phyloP scores from a whole-genome alignment of 768 basidiomycete genomes.

The Phylloporus arenicola region DNA sequence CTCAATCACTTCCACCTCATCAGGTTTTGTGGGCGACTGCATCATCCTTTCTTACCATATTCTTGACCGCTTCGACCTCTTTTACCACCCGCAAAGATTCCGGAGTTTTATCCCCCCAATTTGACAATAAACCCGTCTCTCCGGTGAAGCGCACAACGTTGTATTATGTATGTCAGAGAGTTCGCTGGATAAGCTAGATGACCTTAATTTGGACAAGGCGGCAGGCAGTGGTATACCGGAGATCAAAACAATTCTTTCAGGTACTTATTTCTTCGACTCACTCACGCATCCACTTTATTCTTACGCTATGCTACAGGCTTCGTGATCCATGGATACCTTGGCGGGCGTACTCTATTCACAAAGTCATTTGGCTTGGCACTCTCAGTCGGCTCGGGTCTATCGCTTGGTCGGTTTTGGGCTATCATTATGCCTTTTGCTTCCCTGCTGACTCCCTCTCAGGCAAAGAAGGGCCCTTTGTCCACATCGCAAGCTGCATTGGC shows the following conservation, averaged over 20 bases:
- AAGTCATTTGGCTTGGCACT: slow-evolving; percentile 87
- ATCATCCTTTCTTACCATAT: slow-evolving; percentile 78
- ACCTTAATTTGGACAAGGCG: slow-evolving; percentile 46
- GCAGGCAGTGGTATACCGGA: slow-evolving; percentile 96
- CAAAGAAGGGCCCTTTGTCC: slow-evolving; percentile 80
- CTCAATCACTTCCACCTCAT: not conserved
- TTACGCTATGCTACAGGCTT: slow-evolving; percentile 51
- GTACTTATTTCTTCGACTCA: slow-evolving; percentile 29
- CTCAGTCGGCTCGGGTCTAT: slow-evolving; percentile 88
- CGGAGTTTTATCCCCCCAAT: slow-evolving; percentile 52
- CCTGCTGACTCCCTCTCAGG: slow-evolving; percentile 30
- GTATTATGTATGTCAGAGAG: slow-evolving; percentile 66
- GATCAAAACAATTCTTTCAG: slow-evolving; percentile 90
- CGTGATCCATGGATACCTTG: slow-evolving; percentile 96
- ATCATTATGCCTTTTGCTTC: slow-evolving; percentile 2
- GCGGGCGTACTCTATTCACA: slow-evolving; percentile 80
- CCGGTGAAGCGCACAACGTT: slow-evolving; percentile 58
- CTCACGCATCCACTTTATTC: slow-evolving; percentile 8
- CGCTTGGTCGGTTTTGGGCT: slow-evolving; percentile 50
- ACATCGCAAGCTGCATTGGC: slow-evolving; percentile 88
- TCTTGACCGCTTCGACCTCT: slow-evolving; percentile 82
- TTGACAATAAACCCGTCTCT: slow-evolving; percentile 31
- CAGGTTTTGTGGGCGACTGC: slow-evolving; percentile 68
- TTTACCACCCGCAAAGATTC: slow-evolving; percentile 89
- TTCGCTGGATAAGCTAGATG: not conserved